A percentile compares a stretch with the other conserved stretches of the same genome.
These are phyloP conservation scores for Drechslerella dactyloides DNA, from an alignment of 2,329 filamentous ascomycete genomes.

Conservation along the genomic window DNA sequence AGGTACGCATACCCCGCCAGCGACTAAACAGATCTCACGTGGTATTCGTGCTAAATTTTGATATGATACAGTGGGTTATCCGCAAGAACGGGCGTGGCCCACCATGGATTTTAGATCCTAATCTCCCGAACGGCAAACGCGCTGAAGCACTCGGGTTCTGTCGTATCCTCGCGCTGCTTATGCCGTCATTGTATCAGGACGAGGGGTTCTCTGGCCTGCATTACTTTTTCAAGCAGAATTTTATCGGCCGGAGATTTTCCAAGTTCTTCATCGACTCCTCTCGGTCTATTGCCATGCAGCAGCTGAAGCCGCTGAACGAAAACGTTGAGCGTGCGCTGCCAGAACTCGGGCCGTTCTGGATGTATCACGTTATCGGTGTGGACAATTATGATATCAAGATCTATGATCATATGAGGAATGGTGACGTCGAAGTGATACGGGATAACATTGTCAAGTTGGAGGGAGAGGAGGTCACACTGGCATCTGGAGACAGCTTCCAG, in stretches of 20 bases:
- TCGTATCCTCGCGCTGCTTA: constrained; percentile 27
- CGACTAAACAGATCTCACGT: too few species aligned
- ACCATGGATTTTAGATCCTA: constrained; percentile 61
- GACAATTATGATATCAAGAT: constrained; percentile 46
- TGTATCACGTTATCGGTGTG: constrained; percentile 48
- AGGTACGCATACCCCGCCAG: constrained; percentile 55
- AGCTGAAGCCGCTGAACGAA: constrained; percentile 26
- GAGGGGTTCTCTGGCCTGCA: constrained; percentile 42
- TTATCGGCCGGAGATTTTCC: constrained; percentile 29
- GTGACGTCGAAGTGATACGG: constrained; percentile 28
- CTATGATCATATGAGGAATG: constrained; percentile 33
- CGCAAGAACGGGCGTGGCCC: constrained; percentile 66
- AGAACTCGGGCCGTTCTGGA: constrained; percentile 41
- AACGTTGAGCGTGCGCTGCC: constrained; percentile 31
- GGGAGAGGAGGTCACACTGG: constrained; percentile 19
- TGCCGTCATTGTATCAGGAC: constrained; percentile 45
- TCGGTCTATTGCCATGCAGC: constrained; percentile 13
- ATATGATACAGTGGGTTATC: constrained; percentile 65
- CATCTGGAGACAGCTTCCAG: constrained; percentile 30
- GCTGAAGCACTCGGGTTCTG: constrained; percentile 37
- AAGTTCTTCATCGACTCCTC: constrained; percentile 39
- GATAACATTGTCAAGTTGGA: constrained; percentile 23
- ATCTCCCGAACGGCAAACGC: constrained; percentile 24
- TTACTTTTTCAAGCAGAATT: constrained; percentile 47
- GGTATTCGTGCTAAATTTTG: too few species aligned